A percentile compares a stretch with the other conserved stretches of the same genome.
Conservation (phyloP, 345 rosid genomes). For the Citrus unshiu region DNA sequence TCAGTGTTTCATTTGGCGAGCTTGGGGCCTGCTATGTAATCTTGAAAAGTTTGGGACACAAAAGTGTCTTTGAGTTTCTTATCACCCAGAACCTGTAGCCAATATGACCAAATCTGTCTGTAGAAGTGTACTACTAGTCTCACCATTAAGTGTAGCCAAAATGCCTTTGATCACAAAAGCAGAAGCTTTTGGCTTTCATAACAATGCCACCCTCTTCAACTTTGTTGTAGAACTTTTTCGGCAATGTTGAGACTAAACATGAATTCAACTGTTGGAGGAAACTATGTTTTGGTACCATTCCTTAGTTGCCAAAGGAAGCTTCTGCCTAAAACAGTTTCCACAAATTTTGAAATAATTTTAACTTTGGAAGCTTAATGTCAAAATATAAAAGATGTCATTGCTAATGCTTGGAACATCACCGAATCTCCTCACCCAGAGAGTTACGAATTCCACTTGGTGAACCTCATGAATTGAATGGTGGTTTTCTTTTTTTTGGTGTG, state of each 20-base stretch:
- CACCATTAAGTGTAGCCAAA: conserved; percentile 10
- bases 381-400: no score
- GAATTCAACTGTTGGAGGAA: conserved; percentile 28
- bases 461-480: not conserved
- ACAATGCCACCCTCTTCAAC: conserved; percentile 40
- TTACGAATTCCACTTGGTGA: conserved; percentile 29
- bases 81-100: no score
- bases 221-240: conserved; percentile 25
- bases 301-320: conserved; percentile 29
- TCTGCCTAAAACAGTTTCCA: conserved; percentile 29
- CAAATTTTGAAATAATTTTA: conserved; percentile 22
- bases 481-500: not conserved
- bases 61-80: conserved; percentile 20
- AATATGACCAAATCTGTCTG: no score
- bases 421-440: conserved; percentile 33
- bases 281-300: conserved; percentile 42
- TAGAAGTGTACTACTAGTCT: not conserved
- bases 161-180: conserved; percentile 32
- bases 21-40: conserved; percentile 29
- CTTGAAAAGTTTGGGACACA: conserved; percentile 19
- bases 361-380: no score
- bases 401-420: conserved; percentile 33
- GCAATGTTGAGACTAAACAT: conserved; percentile 23
- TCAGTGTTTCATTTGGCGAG: conserved; percentile 19
- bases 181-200: conserved; percentile 27